Evolutionary conservation across 108 stramenopile species (phyloP).

Genomic region (Cyclotella baltica): DNA sequence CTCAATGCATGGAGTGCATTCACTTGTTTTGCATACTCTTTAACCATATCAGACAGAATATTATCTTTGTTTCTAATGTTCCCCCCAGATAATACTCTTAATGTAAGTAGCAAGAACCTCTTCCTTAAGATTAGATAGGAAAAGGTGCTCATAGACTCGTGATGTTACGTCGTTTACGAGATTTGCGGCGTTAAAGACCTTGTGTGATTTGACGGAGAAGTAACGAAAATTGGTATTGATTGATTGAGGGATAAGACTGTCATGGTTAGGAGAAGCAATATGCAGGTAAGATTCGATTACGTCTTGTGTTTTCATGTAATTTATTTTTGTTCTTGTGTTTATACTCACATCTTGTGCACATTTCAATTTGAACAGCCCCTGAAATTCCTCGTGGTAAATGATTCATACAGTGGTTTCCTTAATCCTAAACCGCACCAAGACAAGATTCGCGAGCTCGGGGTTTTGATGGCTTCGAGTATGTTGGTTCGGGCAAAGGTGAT

Average conservation of each 20-base stretch:
- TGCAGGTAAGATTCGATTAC: constrained; percentile 74
- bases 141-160: constrained; percentile 65
- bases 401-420: constrained; percentile 92
- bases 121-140: too few species aligned
- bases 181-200: constrained; percentile 86
- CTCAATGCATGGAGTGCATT: too few species aligned
- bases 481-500: too few species aligned
- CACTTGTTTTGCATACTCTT: too few species aligned
- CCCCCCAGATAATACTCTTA: too few species aligned
- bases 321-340: neutral
- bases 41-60: too few species aligned
- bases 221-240: constrained; percentile 87
- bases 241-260: constrained; percentile 94
- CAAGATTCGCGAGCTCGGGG: constrained; percentile 76
- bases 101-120: too few species aligned
- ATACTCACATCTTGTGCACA: too few species aligned
- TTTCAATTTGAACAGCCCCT: constrained; percentile 74
- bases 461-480: constrained; percentile 79
- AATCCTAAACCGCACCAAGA: constrained; percentile 82
- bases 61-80: too few species aligned
- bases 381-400: constrained; percentile 85
- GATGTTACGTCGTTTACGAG: constrained; percentile 90
- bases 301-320: neutral
- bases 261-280: constrained; percentile 91
- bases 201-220: constrained; percentile 69